These are phyloP conservation scores for Nicotiana otophora DNA, from an alignment of 257 asterid species.

Conservation along the genomic window DNA sequence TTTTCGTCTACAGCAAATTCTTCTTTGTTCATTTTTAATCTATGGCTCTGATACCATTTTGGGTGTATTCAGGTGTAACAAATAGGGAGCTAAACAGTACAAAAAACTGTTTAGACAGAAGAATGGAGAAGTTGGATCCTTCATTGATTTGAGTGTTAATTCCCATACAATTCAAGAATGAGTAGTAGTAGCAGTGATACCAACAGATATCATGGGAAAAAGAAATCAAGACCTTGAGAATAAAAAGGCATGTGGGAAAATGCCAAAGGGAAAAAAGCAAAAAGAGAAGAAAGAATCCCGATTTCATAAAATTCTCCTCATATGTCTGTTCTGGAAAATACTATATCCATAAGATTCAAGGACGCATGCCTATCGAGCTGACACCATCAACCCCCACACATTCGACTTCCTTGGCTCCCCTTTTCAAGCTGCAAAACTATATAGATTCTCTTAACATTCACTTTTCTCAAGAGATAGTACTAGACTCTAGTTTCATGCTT, in stretches of 20 bases:
- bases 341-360: constrained; percentile 20
- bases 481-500: constrained; percentile 29
- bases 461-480: constrained; percentile 45
- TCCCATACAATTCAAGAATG: not conserved
- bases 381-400: constrained; percentile 13
- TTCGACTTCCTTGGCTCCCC: constrained; percentile 32
- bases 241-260: constrained; percentile 36
- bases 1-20: no score
- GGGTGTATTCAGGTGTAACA: no score
- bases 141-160: not conserved
- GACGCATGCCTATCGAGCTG: constrained; percentile 52
- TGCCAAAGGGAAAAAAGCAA: constrained; percentile 42
- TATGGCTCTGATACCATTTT: no score
- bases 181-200: not conserved
- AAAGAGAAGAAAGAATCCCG: constrained; percentile 21
- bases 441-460: constrained; percentile 32
- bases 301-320: constrained; percentile 26
- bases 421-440: constrained; percentile 25
- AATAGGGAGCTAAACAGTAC: no score
- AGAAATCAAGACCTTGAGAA: not conserved
- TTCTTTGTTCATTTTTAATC: no score
- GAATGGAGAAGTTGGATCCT: not conserved
- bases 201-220: constrained; percentile 9
- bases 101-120: no score
- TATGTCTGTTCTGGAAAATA: constrained; percentile 17